Conservation (phyloP, 225 moss, liverwort and hornwort species). For the Neckera pumila region DNA sequence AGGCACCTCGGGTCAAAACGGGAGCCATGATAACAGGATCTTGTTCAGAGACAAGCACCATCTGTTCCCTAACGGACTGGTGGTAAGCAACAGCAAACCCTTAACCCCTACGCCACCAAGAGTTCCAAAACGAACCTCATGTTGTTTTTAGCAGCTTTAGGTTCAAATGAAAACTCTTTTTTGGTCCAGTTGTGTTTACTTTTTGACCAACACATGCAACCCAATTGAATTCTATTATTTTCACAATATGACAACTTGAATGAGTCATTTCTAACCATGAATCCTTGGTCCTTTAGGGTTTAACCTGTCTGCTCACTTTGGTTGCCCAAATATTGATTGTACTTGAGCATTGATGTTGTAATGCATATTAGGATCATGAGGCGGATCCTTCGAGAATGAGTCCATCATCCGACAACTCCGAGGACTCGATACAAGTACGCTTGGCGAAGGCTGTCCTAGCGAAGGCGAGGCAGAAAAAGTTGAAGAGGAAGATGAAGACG, state of each 20-base stretch:
- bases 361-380: constrained; percentile 1
- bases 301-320: not conserved
- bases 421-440: constrained; percentile 14
- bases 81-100: constrained; percentile 1
- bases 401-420: constrained; percentile 2
- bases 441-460: constrained; percentile 20
- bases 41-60: not conserved
- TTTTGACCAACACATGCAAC: not conserved
- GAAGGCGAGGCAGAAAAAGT: constrained; percentile 13
- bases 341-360: not conserved
- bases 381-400: not conserved
- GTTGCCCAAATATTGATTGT: not conserved
- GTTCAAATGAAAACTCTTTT: not conserved
- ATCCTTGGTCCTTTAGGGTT: not conserved
- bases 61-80: not conserved
- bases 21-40: not conserved
- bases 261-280: not conserved
- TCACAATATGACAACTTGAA: not conserved
- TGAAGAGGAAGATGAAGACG: constrained; percentile 3
- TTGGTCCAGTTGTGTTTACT: not conserved
- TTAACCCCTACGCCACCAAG: not conserved
- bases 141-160: not conserved
- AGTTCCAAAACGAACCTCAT: not conserved
- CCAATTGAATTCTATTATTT: not conserved
- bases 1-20: not conserved